Conservation (phyloP, 768 basidiomycete species). For the Mycena polygramma region DNA sequence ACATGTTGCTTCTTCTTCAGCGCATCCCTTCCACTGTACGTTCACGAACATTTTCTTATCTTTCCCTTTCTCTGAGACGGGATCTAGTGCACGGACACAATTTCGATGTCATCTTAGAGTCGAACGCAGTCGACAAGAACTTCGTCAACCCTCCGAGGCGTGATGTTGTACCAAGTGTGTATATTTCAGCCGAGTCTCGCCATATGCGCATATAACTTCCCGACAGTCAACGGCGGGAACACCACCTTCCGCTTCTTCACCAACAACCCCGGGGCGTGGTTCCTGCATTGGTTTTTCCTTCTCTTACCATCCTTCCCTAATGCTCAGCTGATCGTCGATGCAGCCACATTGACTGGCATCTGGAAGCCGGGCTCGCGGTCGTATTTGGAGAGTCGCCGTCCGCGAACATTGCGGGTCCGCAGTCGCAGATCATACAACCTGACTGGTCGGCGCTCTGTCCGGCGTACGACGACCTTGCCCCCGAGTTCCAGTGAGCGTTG, state of each 20-base stretch:
- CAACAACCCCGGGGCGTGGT: slow-evolving; percentile 74
- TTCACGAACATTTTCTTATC: not conserved
- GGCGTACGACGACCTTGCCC: slow-evolving; percentile 41
- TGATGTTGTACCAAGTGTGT: slow-evolving; percentile 25
- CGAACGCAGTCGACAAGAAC: not conserved
- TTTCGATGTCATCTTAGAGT: slow-evolving; percentile 11
- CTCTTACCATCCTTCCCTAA: not conserved
- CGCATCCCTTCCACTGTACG: slow-evolving; percentile 21
- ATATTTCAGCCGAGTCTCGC: too few relatives aligned
- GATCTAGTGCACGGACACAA: slow-evolving; percentile 27
- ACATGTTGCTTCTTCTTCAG: not conserved
- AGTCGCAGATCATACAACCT: slow-evolving; percentile 48
- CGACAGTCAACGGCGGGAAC: slow-evolving; percentile 49
- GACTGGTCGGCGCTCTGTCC: slow-evolving; percentile 50
- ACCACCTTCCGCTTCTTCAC: slow-evolving; percentile 53
- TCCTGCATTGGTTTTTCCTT: slow-evolving; percentile 55
- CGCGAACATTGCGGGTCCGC: slow-evolving; percentile 44
- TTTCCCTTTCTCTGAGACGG: slow-evolving; percentile 13
- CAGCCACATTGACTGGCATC: slow-evolving; percentile 53
- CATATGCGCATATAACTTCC: not conserved
- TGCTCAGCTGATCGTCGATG: slow-evolving; percentile 13
- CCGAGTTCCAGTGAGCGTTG: slow-evolving; percentile 49
- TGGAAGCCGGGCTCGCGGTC: slow-evolving; percentile 53
- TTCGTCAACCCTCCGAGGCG: slow-evolving; percentile 23
- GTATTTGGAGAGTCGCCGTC: slow-evolving; percentile 49